Percentiles rank a stretch among this genome's conserved stretches.
Evolutionary conservation across 1,284 basidiomycete genomes (phyloP).

Genomic region (Fomitopsis palustris): DNA sequence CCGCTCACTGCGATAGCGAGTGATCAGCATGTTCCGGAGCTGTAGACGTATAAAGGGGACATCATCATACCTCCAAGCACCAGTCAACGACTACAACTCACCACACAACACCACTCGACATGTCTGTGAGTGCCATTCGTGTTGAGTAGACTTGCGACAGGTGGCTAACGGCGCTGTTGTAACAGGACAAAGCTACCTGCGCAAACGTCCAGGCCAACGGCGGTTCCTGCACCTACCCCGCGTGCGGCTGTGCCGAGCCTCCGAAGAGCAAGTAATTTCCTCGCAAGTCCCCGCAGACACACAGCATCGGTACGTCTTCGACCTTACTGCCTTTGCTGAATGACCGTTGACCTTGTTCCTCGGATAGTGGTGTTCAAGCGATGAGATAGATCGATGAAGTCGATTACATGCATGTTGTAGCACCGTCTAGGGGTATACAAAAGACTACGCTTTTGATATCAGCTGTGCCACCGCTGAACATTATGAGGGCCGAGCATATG

Average conservation of each 20-base stretch:
- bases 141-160: not conserved
- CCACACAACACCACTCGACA: not conserved
- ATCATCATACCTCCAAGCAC: not conserved
- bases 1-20: not conserved
- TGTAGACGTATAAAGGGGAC: not conserved
- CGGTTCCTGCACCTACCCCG: not conserved
- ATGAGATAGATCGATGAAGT: too few species aligned
- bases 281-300: too few species aligned
- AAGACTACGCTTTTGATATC: too few species aligned
- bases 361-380: too few species aligned
- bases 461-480: too few species aligned
- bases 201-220: not conserved
- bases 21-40: not conserved
- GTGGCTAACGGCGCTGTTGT: not conserved
- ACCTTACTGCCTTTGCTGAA: too few species aligned
- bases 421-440: too few species aligned
- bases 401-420: too few species aligned
- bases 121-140: not conserved
- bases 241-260: not conserved
- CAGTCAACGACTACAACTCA: not conserved
- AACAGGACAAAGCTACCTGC: not conserved
- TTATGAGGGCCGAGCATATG: too few species aligned
- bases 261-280: not conserved
- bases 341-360: too few species aligned
- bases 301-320: too few species aligned